Evolutionary conservation across 495 filamentous ascomycete species (phyloP).

Genomic region (Neurospora africana): DNA sequence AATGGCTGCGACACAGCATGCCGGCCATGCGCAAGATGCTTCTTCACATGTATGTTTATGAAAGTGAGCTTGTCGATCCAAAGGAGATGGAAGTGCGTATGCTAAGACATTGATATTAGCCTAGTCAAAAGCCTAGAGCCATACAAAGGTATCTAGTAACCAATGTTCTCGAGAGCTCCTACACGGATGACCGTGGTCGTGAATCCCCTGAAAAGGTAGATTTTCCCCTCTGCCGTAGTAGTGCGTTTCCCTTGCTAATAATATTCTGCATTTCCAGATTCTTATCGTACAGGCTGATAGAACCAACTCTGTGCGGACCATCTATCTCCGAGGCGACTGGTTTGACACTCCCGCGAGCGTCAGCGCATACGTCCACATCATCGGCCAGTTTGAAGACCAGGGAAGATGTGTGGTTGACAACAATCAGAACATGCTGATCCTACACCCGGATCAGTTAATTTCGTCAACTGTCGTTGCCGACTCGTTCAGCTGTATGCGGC

Average conservation of each 20-base stretch:
- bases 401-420: constrained; percentile 70
- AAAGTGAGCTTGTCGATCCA: constrained; percentile 5
- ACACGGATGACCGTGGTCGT: constrained; percentile 50
- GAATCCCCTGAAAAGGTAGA: constrained; percentile 59
- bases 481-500: constrained; percentile 77
- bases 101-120: constrained; percentile 39
- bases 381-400: constrained; percentile 60
- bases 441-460: constrained; percentile 92
- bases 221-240: constrained; percentile 5
- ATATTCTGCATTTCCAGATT: constrained; percentile 40
- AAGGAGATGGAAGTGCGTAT: constrained; percentile 13
- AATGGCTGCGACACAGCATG: constrained; percentile 43
- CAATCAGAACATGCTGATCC: constrained; percentile 69
- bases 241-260: background rate
- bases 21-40: constrained; percentile 9
- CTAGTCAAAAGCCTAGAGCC: constrained; percentile 47
- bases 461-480: constrained; percentile 90
- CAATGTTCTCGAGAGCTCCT: constrained; percentile 55
- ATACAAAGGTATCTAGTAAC: constrained; percentile 78
- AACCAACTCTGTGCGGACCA: constrained; percentile 49
- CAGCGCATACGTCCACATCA: constrained; percentile 71
- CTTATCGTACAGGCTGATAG: constrained; percentile 66
- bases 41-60: constrained; percentile 40
- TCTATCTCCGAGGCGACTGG: constrained; percentile 81
- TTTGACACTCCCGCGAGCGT: constrained; percentile 59